Conservation (phyloP, 2,329 filamentous ascomycete genomes). For the Escovopsis sp. region DNA sequence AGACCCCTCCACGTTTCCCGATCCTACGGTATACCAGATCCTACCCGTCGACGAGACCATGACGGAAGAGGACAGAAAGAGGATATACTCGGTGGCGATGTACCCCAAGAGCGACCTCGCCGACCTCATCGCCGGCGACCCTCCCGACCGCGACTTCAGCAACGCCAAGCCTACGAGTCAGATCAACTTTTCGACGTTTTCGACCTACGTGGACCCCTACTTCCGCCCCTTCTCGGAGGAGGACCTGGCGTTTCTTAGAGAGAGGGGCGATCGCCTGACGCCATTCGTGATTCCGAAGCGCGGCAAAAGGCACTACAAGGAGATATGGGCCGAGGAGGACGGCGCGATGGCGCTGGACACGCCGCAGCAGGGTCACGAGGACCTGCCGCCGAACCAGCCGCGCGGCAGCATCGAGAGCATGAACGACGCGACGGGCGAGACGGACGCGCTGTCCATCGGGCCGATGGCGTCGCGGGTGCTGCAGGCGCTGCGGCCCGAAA, state of each 20-base stretch:
- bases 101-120: conserved; percentile 72
- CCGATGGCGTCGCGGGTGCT: conserved; percentile 74
- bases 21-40: conserved; percentile 92
- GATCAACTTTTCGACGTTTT: conserved; percentile 85
- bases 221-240: conserved; percentile 84
- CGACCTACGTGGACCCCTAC: conserved; percentile 83
- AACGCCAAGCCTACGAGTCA: conserved; percentile 87
- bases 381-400: conserved; percentile 63
- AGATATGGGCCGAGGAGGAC: conserved; percentile 91
- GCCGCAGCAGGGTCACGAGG: conserved; percentile 45
- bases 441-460: conserved; percentile 76
- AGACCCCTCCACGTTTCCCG: conserved; percentile 78
- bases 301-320: conserved; percentile 72
- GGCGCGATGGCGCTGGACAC: conserved; percentile 62
- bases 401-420: conserved; percentile 78
- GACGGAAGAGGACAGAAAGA: conserved; percentile 70
- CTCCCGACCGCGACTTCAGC: conserved; percentile 91
- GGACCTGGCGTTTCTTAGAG: conserved; percentile 81
- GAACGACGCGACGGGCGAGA: conserved; percentile 73
- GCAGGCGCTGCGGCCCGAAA: conserved; percentile 66
- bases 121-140: conserved; percentile 74
- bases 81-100: conserved; percentile 73
- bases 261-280: conserved; percentile 69
- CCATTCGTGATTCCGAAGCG: conserved; percentile 80
- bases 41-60: conserved; percentile 59